Evolutionary conservation across 2,329 filamentous ascomycete genomes (phyloP).

Genomic region (Penicillium capsulatum): DNA sequence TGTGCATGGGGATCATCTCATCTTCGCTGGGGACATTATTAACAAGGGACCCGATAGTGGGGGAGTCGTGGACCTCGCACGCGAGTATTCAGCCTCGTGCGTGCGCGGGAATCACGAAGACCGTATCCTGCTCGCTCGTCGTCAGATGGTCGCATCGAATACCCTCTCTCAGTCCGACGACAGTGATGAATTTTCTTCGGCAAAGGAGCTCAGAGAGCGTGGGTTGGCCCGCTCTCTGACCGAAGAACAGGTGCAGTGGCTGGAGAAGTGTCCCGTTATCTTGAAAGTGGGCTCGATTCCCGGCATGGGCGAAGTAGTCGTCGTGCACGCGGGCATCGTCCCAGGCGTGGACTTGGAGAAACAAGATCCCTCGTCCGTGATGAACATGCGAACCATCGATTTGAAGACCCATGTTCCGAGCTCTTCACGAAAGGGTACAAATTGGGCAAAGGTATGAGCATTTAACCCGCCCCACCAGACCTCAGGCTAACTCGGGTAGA

Average conservation of each 20-base stretch:
- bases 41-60: constrained; percentile 80
- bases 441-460: constrained; percentile 58
- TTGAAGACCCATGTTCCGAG: constrained; percentile 58
- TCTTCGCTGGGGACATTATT: constrained; percentile 75
- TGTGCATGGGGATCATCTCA: constrained; percentile 62
- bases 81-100: constrained; percentile 68
- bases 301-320: constrained; percentile 60
- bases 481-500: constrained; percentile 22
- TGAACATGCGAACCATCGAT: constrained; percentile 86
- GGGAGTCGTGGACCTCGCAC: constrained; percentile 72
- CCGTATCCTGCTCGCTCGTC: constrained; percentile 65
- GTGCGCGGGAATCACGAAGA: constrained; percentile 95
- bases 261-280: constrained; percentile 71
- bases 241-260: constrained; percentile 62
- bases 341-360: constrained; percentile 65
- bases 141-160: constrained; percentile 37
- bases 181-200: constrained; percentile 28
- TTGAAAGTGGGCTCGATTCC: constrained; percentile 63
- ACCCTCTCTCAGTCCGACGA: constrained; percentile 14
- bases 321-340: constrained; percentile 82
- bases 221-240: constrained; percentile 56
- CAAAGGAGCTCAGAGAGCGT: constrained; percentile 37
- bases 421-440: constrained; percentile 50
- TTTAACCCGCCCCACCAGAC: constrained; percentile 3
- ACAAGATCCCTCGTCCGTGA: constrained; percentile 74